These are phyloP conservation scores for Xerocomus potaroensis DNA, from an alignment of 768 basidiomycete species.

Conservation along the genomic window DNA sequence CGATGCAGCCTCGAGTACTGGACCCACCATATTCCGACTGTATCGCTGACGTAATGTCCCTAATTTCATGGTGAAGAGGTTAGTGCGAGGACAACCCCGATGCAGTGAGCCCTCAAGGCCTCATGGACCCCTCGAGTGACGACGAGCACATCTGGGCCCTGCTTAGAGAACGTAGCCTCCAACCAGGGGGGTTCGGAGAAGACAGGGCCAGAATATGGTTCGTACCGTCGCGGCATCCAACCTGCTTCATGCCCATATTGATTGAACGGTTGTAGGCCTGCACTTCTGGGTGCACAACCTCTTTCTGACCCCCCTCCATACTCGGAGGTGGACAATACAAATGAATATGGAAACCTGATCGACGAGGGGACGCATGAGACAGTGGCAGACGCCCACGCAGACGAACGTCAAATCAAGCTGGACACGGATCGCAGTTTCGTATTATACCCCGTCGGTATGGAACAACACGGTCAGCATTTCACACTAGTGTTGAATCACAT, in stretches of 20 bases:
- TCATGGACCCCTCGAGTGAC: constrained; percentile 20
- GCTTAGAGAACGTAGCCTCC: constrained; percentile 45
- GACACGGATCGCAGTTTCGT: constrained; percentile 95
- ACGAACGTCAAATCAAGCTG: constrained; percentile 83
- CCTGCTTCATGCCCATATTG: constrained; percentile 15
- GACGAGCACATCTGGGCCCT: constrained; percentile 41
- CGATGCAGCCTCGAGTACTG: not conserved
- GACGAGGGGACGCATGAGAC: not conserved
- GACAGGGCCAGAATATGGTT: constrained; percentile 57
- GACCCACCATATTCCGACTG: not conserved
- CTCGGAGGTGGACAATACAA: constrained; percentile 19
- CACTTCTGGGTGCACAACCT: constrained; percentile 37
- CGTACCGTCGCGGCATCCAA: constrained; percentile 18
- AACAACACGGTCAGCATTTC: constrained; percentile 10
- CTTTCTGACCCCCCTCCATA: constrained; percentile 32
- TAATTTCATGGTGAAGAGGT: not conserved
- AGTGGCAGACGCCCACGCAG: constrained; percentile 44
- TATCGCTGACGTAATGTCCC: constrained; percentile 20
- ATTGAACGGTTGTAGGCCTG: constrained; percentile 19
- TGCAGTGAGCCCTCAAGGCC: constrained; percentile 16
- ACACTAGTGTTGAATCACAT: constrained; percentile 5
- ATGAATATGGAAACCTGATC: constrained; percentile 2
- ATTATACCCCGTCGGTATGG: constrained; percentile 81
- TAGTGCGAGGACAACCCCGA: constrained; percentile 1
- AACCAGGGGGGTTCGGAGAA: constrained; percentile 60